These are phyloP conservation scores for Theobroma grandiflorum DNA, from an alignment of 441 rosid species.

Conservation along the genomic window DNA sequence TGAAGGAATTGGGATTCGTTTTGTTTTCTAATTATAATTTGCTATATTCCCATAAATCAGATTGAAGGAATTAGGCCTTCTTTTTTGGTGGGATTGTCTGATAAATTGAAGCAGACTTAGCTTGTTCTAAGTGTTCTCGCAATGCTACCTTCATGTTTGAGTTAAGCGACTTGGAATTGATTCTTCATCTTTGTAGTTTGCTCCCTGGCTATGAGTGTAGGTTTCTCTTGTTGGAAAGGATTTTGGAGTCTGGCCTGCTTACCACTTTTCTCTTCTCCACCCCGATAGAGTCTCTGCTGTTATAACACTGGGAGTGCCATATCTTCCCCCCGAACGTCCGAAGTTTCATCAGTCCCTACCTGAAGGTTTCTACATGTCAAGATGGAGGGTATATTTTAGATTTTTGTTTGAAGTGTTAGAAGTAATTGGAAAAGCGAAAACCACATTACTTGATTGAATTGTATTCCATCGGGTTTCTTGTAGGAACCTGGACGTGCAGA, in stretches of 20 bases:
- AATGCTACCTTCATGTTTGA: background rate
- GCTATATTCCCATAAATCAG: background rate
- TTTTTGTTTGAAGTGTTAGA: background rate
- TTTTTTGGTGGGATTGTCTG: background rate
- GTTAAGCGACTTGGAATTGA: background rate
- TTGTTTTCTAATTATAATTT: background rate
- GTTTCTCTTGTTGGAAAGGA: slow-evolving; percentile 61
- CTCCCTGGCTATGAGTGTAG: slow-evolving; percentile 30
- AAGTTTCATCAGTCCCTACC: slow-evolving; percentile 39
- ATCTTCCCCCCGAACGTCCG: slow-evolving; percentile 32
- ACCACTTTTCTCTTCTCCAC: slow-evolving; percentile 40
- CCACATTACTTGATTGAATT: background rate
- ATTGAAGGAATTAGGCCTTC: background rate
- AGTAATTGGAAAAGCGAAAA: background rate
- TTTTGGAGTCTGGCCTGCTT: slow-evolving; percentile 53
- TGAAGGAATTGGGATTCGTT: background rate
- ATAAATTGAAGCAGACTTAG: background rate
- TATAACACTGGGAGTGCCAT: slow-evolving; percentile 56
- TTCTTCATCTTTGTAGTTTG: background rate
- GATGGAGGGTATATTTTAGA: slow-evolving; percentile 51
- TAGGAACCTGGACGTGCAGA: slow-evolving; percentile 68
- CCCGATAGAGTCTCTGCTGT: slow-evolving; percentile 52
- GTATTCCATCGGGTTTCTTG: background rate
- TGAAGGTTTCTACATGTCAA: slow-evolving; percentile 54
- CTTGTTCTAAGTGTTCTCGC: background rate